Conservation (phyloP, 2,329 filamentous ascomycete genomes). For the Scedosporium apiospermum region DNA sequence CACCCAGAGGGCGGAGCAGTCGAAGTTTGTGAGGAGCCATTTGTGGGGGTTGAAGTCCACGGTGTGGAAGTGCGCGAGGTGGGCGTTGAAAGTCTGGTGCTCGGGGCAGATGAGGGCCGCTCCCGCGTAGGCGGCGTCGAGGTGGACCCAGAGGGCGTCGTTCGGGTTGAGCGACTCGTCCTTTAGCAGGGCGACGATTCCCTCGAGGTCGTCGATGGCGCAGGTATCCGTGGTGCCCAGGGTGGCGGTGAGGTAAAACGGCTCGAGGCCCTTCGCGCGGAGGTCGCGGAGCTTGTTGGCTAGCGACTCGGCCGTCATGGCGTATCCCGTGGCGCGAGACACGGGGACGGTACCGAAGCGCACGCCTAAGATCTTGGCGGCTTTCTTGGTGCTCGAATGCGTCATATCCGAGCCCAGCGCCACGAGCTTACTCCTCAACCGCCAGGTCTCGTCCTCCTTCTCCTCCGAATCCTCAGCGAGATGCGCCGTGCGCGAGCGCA, state of each 20-base stretch:
- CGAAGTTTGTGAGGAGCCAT: conserved; percentile 92
- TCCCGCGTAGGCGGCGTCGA: conserved; percentile 89
- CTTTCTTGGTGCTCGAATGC: conserved; percentile 81
- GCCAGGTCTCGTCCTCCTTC: conserved; percentile 51
- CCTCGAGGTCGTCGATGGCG: conserved; percentile 71
- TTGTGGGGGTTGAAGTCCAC: conserved; percentile 98
- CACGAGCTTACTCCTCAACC: conserved; percentile 50
- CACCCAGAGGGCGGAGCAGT: conserved; percentile 73
- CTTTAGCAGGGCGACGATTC: conserved; percentile 46
- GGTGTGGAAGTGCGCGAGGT: conserved; percentile 64
- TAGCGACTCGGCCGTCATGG: conserved; percentile 58
- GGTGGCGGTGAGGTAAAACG: conserved; percentile 78
- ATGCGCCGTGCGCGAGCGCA: conserved; percentile 48
- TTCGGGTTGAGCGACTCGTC: background rate
- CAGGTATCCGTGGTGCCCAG: conserved; percentile 85
- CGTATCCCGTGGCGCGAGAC: conserved; percentile 51
- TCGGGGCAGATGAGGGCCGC: conserved; percentile 75
- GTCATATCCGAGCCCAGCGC: conserved; percentile 71
- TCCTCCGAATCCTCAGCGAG: conserved; percentile 39
- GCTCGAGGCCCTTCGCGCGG: conserved; percentile 60
- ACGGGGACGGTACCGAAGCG: conserved; percentile 64
- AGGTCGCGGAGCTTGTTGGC: conserved; percentile 54
- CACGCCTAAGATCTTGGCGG: conserved; percentile 77
- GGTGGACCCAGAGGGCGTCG: conserved; percentile 70
- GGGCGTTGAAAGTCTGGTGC: conserved; percentile 48